Evolutionary conservation across 164 flowering plant genomes (phyloP).

Genomic region (Malania oleifera): DNA sequence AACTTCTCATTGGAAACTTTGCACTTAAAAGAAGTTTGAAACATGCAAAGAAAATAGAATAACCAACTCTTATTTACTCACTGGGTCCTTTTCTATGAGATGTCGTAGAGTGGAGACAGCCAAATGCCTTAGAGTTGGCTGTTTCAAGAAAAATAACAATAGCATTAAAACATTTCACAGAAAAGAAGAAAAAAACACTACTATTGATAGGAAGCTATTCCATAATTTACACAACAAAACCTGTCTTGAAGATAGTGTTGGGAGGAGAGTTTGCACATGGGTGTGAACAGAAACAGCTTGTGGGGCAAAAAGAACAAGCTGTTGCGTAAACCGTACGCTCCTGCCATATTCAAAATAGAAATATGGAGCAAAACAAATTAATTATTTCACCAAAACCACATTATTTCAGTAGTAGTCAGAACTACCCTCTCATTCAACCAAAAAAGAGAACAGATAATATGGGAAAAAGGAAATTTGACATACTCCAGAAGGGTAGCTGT

Average conservation of each 20-base stretch:
- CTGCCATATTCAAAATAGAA: slow-evolving; percentile 32
- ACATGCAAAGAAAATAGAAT: not conserved
- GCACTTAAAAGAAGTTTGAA: not conserved
- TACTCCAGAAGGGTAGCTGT: slow-evolving; percentile 90
- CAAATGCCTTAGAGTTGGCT: slow-evolving; percentile 85
- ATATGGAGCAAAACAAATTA: not conserved
- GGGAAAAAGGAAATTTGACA: slow-evolving; percentile 17
- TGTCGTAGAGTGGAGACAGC: slow-evolving; percentile 88
- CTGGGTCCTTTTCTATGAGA: slow-evolving; percentile 95
- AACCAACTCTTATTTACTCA: slow-evolving; percentile 26
- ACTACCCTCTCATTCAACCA: no score
- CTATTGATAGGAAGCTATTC: not conserved
- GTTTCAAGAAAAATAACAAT: slow-evolving; percentile 24
- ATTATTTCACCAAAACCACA: not conserved
- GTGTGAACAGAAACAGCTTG: slow-evolving; percentile 91
- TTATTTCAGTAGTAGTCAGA: not conserved
- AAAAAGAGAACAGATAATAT: not conserved
- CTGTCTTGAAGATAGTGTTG: slow-evolving; percentile 91
- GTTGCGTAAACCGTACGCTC: slow-evolving; percentile 90
- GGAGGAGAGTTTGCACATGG: slow-evolving; percentile 76
- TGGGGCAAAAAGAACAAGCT: slow-evolving; percentile 96
- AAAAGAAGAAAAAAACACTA: slow-evolving; percentile 1
- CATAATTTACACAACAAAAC: slow-evolving; percentile 24
- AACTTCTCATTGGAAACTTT: not conserved
- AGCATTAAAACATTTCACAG: no score